Evolutionary conservation across 257 asterid genomes (phyloP).

Genomic region (Cynanchum wilfordii): DNA sequence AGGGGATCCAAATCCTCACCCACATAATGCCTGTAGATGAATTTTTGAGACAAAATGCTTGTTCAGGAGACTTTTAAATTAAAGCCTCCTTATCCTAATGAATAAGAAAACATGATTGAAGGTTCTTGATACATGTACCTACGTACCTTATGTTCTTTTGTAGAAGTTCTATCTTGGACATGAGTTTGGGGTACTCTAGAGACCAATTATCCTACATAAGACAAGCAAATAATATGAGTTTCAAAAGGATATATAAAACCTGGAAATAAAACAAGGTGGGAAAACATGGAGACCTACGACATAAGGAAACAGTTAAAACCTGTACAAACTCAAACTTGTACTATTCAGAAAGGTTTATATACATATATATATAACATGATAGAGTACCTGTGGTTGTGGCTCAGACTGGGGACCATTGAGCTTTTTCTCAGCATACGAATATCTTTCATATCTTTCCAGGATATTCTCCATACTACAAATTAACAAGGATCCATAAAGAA

Average conservation of each 20-base stretch:
- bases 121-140: background rate
- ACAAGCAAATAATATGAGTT: constrained; percentile 4
- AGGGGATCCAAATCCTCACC: constrained; percentile 73
- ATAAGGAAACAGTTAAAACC: too few relatives aligned
- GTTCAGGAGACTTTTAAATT: too few relatives aligned
- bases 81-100: too few relatives aligned
- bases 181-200: constrained; percentile 57
- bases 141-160: constrained; percentile 60
- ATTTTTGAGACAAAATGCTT: background rate
- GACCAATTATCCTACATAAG: constrained; percentile 49
- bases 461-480: constrained; percentile 56
- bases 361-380: too few relatives aligned
- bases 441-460: constrained; percentile 58
- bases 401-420: constrained; percentile 19
- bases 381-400: constrained; percentile 44
- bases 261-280: background rate
- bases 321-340: background rate
- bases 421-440: constrained; percentile 38
- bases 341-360: background rate
- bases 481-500: background rate
- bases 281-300: background rate
- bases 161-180: constrained; percentile 55
- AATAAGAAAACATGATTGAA: background rate
- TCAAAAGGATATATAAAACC: background rate
- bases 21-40: constrained; percentile 43